phyloP scores from a whole-genome alignment of 495 filamentous ascomycete species.

The Chlorociboria aeruginascens region DNA sequence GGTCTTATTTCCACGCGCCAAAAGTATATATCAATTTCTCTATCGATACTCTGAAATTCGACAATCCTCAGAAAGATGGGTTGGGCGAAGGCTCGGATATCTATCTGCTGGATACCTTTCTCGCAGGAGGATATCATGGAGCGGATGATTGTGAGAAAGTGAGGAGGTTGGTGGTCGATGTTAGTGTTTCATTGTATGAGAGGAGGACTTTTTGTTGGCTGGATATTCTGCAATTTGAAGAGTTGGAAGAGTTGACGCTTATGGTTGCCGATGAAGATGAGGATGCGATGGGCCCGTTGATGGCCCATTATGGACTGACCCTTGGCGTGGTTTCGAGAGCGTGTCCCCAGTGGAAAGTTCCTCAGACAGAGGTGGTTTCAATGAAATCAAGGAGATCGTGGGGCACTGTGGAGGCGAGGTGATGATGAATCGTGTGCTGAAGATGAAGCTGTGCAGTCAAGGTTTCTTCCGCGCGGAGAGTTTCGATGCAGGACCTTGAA shows the following conservation, averaged over 20 bases:
- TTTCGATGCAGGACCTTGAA: too few species aligned
- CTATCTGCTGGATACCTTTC: slow-evolving; percentile 10
- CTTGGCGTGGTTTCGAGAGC: neutral
- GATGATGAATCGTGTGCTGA: neutral
- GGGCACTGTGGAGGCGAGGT: neutral
- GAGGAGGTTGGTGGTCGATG: neutral
- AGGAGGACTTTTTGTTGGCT: slow-evolving; percentile 7
- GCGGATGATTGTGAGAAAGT: slow-evolving; percentile 6
- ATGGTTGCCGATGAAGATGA: slow-evolving; percentile 2
- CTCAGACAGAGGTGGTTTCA: neutral
- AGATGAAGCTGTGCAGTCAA: too few species aligned
- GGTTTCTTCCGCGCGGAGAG: too few species aligned
- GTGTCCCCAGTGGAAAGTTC: slow-evolving; percentile 8
- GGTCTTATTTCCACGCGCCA: neutral
- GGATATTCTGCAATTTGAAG: slow-evolving; percentile 6
- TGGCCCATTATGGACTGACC: neutral
- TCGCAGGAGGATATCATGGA: slow-evolving; percentile 4
- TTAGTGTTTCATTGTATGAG: neutral
- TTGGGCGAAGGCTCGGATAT: neutral
- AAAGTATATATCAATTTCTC: slow-evolving; percentile 10
- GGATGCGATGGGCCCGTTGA: neutral
- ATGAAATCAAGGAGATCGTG: neutral
- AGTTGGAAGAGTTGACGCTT: slow-evolving; percentile 5
- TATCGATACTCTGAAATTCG: slow-evolving; percentile 5
- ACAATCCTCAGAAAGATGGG: neutral